Percentiles rank a stretch among this genome's conserved stretches.
These are phyloP conservation scores for Hippophae gyantsensis DNA, from an alignment of 306 rosid genomes.

Conservation along the genomic window DNA sequence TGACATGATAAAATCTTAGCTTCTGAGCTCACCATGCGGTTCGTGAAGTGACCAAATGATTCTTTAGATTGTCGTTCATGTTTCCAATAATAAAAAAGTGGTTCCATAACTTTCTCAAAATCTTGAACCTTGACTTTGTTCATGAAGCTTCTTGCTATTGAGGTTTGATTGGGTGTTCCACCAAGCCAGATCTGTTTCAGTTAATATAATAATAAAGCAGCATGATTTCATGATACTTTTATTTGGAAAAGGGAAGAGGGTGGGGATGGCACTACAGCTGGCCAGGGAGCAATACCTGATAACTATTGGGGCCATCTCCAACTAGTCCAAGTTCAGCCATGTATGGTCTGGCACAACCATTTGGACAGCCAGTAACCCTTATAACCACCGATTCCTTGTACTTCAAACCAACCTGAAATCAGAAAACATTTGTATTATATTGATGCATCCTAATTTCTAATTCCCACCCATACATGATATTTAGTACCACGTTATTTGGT, in stretches of 20 bases:
- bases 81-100: conserved; percentile 84
- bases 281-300: conserved; percentile 49
- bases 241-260: no score
- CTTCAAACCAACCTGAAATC: conserved; percentile 82
- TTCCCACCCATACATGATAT: conserved; percentile 2
- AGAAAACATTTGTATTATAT: not conserved
- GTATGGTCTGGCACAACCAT: conserved; percentile 97
- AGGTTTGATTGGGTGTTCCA: conserved; percentile 70
- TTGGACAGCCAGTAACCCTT: conserved; percentile 95
- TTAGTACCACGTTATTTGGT: not conserved
- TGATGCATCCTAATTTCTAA: no score
- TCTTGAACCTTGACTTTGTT: conserved; percentile 85
- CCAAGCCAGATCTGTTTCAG: conserved; percentile 81
- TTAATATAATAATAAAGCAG: conserved; percentile 4
- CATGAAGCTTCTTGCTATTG: conserved; percentile 73
- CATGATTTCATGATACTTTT: not conserved
- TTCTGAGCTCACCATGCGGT: conserved; percentile 54
- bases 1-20: not conserved
- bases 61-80: conserved; percentile 80
- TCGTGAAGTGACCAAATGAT: conserved; percentile 77
- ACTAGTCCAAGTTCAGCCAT: conserved; percentile 99
- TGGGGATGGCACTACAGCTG: no score
- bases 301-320: conserved; percentile 98
- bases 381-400: conserved; percentile 79
- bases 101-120: conserved; percentile 87